Evolutionary conservation across 129 eudicot genomes (phyloP).

Genomic region (Saussurea involucrata): DNA sequence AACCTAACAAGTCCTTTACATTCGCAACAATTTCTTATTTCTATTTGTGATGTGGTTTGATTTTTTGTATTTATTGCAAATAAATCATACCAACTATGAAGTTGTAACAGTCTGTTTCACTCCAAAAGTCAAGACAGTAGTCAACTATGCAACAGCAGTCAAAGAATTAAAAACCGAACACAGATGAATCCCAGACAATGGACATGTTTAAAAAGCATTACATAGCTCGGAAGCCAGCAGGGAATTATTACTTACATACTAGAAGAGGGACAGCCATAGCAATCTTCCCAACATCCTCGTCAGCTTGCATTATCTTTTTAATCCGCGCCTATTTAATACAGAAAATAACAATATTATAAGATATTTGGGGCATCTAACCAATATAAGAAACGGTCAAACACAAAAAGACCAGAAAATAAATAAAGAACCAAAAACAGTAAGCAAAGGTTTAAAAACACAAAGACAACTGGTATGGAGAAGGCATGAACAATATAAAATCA

Average conservation of each 20-base stretch:
- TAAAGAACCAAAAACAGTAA: background rate
- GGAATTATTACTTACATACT: slow-evolving; percentile 60
- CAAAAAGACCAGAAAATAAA: background rate
- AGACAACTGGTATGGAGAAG: background rate
- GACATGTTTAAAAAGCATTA: background rate
- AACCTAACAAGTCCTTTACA: background rate
- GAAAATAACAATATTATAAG: background rate
- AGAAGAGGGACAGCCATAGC: slow-evolving; percentile 97
- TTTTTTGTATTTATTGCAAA: background rate
- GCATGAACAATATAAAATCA: background rate
- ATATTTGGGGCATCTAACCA: background rate
- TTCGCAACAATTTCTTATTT: background rate
- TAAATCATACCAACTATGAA: background rate
- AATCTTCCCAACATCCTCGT: slow-evolving; percentile 95
- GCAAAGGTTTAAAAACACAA: background rate
- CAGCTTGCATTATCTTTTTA: slow-evolving; percentile 95
- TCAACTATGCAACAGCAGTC: background rate
- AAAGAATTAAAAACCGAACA: background rate
- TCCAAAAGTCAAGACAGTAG: background rate
- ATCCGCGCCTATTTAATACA: slow-evolving; percentile 64
- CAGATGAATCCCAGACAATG: background rate
- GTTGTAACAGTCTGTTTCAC: background rate
- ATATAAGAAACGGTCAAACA: background rate
- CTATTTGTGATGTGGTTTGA: background rate
- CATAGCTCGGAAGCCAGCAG: background rate